Conservation (phyloP, 192 early-diverging fungal species). For the Coemansia sp. region DNA sequence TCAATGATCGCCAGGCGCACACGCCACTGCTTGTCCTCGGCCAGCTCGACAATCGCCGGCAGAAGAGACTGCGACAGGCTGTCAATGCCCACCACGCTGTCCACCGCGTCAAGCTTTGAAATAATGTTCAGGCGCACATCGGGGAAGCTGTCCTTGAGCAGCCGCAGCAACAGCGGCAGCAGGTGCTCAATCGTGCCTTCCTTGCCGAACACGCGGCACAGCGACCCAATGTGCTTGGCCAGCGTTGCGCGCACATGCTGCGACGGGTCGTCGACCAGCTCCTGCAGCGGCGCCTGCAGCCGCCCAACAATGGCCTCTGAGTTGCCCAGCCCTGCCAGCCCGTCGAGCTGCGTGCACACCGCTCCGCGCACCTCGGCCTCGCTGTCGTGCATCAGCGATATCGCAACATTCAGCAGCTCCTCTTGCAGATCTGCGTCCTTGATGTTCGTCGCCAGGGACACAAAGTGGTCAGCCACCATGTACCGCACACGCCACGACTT, state of each 20-base stretch:
- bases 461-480: slow-evolving; percentile 99
- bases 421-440: slow-evolving; percentile 61
- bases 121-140: slow-evolving; percentile 99
- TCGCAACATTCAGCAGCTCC: slow-evolving; percentile 83
- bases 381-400: slow-evolving; percentile 86
- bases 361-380: slow-evolving; percentile 98
- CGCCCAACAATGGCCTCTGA: slow-evolving; percentile 78
- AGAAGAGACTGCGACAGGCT: slow-evolving; percentile 94
- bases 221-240: slow-evolving; percentile 92
- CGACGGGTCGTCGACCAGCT: slow-evolving; percentile 92
- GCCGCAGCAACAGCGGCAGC: slow-evolving; percentile 91
- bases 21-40: slow-evolving; percentile 99
- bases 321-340: slow-evolving; percentile 73
- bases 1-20: slow-evolving; percentile 99
- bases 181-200: slow-evolving; percentile 93
- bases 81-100: slow-evolving; percentile 96
- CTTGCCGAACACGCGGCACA: slow-evolving; percentile 94
- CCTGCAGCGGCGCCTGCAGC: slow-evolving; percentile 83
- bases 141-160: slow-evolving; percentile 95
- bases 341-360: slow-evolving; percentile 81
- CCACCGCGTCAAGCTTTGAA: slow-evolving; percentile 94
- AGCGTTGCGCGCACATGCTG: slow-evolving; percentile 95
- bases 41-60: slow-evolving; percentile 97
- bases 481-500: slow-evolving; percentile 98
- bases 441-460: slow-evolving; percentile 66